These are phyloP conservation scores for Medicago ruthenica DNA, from an alignment of 306 rosid genomes.

Conservation along the genomic window DNA sequence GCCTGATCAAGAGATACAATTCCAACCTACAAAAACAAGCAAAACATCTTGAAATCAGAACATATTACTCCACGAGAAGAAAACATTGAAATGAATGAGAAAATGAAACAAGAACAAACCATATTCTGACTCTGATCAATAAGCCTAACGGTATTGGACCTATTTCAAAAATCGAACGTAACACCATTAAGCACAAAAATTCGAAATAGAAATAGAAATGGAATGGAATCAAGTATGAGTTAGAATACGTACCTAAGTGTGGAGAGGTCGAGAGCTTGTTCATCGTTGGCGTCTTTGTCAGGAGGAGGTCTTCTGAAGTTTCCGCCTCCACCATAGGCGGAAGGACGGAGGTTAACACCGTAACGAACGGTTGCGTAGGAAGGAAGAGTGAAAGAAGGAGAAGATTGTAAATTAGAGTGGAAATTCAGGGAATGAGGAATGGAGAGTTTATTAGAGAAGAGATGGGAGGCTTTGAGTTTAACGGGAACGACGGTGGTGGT, in stretches of 20 bases:
- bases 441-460: conserved; percentile 54
- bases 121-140: conserved; percentile 87
- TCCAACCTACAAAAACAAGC: conserved; percentile 72
- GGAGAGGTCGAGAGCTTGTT: conserved; percentile 68
- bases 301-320: conserved; percentile 49
- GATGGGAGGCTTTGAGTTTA: conserved; percentile 46
- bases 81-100: neutral
- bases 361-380: conserved; percentile 57
- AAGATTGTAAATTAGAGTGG: conserved; percentile 39
- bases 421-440: conserved; percentile 44
- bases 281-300: conserved; percentile 55
- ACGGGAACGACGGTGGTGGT: conserved; percentile 63
- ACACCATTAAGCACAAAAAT: conserved; percentile 22
- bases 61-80: neutral
- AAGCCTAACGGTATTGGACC: conserved; percentile 88
- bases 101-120: conserved; percentile 59
- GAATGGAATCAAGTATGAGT: neutral
- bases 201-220: neutral
- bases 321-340: conserved; percentile 42
- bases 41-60: conserved; percentile 34
- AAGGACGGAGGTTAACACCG: conserved; percentile 57
- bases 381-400: conserved; percentile 32
- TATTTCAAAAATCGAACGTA: conserved; percentile 48
- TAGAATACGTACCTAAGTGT: conserved; percentile 53
- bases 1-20: conserved; percentile 76